Evolutionary conservation across 2,329 filamentous ascomycete species (phyloP), one percentile per base, ranked within the genome.

Genomic region (Epichloe scottii): DNA sequence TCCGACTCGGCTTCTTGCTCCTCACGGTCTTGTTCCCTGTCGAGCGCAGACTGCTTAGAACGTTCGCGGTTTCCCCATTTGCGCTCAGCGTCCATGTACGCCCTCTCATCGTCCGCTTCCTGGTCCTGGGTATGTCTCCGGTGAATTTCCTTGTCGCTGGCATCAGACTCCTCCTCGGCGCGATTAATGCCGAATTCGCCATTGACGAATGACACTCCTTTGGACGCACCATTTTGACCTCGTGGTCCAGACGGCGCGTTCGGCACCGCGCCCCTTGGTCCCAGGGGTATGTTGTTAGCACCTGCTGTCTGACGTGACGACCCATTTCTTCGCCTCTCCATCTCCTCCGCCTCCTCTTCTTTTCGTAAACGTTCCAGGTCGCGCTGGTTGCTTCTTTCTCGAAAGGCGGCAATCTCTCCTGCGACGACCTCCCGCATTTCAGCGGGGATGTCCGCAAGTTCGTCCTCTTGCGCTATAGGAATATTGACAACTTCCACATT

Each of bases 381-480:
- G 39, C 91, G 79, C 54, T 86, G 82, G 53, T 83, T 95, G 59
- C 91, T 96, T 19, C 91, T 79, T 58, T 98, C 93, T 57, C 93
- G 79, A 72, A 98, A 98, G 0, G 90, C 87, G 0, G 89, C 84
- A 60, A 98, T 98, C 65, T 98, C 94, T 52, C 85, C 85, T 0
- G 93, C 88, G 15, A 98, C 93, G 0, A 89, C 90, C 64, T 95
- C 93, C 23, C 93, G 84, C 89, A 95, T 94, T 64, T 97, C 93
- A 1, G 88, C 85, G 0, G 93, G 93, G 46, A 98, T 96, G 61
- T 98, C 93, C 19, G 90, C 85, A 33, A 98, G 75, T 62, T 98
- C 93, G 62, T 98, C 94, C 56, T 98, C 93, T 49, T 86, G 80
- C 1, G 84, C 82, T 34, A 95, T 76, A 4, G 89, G 85, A 53